Evolutionary conservation across 495 filamentous ascomycete species (phyloP), one percentile per base, ranked within the genome.

Genomic region (Arthonia radiata): DNA sequence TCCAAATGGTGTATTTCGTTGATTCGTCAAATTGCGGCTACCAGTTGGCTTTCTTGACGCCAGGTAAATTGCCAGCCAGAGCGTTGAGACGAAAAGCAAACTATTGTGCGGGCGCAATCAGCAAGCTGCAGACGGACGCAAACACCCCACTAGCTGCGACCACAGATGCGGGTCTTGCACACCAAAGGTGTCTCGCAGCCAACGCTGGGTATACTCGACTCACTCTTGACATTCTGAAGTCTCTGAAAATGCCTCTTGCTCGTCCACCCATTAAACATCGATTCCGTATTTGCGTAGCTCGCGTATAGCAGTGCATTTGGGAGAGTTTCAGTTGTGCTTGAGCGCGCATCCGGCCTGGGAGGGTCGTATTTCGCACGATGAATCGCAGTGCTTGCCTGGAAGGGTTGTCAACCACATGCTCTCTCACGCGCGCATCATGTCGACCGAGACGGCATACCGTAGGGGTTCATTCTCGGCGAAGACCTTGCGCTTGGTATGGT

Each of bases 31-130:
- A n/a, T n/a, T n/a, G n/a, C n/a, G n/a, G 18, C 45, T 68, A 94
- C 86, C 86, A 97, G 45, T 72, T 80, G 5, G 89, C 86, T 58
- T 93, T 94, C 57, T 67, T 75, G 23, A 94, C 86, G 28, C 86
- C 86, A 0, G 86, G 86, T 18, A 97, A 44, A 30, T 80, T 67
- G 30, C 89, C 86, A n/a, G 57, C 67, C 25, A 91, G 46, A 2
- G 89, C 86, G 47, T 91, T 68, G 50, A 82, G 51, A 44, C 86
- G 59, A 56, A 97, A 94, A 54, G 79, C 75, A 54, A 59, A 97
- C 82, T 94, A 41, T 24, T 37, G n/a, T n/a, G n/a, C n/a, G n/a
- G n/a, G n/a, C n/a, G n/a, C n/a, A n/a, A n/a, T n/a, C n/a, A n/a
- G n/a, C n/a, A n/a, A n/a, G n/a, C n/a, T n/a, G n/a, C n/a, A n/a